Evolutionary conservation across 805 yeast genomes (phyloP).

Genomic region (Zygotorulaspora sp.): DNA sequence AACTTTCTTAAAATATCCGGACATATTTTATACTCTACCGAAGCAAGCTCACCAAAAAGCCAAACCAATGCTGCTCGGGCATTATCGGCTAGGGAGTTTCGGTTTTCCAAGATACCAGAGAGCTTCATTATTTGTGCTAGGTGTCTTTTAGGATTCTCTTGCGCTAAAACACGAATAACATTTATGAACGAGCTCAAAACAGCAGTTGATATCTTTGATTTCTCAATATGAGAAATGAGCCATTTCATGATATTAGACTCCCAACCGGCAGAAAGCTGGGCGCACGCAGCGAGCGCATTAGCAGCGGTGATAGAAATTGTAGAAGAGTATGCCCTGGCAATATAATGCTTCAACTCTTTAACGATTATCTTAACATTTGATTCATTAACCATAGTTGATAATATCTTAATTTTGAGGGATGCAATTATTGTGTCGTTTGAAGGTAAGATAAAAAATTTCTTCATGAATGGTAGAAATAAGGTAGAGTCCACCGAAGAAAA

Average conservation of each 20-base stretch:
- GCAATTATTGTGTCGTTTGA: slow-evolving; percentile 45
- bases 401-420: slow-evolving; percentile 53
- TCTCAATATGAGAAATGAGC: slow-evolving; percentile 50
- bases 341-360: slow-evolving; percentile 60
- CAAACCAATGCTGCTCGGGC: slow-evolving; percentile 85
- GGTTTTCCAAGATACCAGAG: slow-evolving; percentile 33
- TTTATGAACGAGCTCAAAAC: slow-evolving; percentile 63
- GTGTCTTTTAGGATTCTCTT: slow-evolving; percentile 52
- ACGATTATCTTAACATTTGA: slow-evolving; percentile 48
- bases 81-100: slow-evolving; percentile 31
- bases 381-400: slow-evolving; percentile 55
- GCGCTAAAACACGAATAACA: slow-evolving; percentile 68
- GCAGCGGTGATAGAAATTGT: slow-evolving; percentile 45
- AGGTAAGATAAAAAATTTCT: slow-evolving; percentile 53
- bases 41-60: slow-evolving; percentile 81
- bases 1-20: slow-evolving; percentile 71
- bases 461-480: slow-evolving; percentile 36
- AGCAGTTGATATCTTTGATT: slow-evolving; percentile 18
- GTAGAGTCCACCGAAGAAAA: slow-evolving; percentile 35
- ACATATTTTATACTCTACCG: slow-evolving; percentile 46
- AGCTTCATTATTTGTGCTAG: slow-evolving; percentile 53
- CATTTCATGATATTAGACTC: slow-evolving; percentile 55
- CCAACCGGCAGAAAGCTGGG: slow-evolving; percentile 47
- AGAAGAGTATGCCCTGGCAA: slow-evolving; percentile 30
- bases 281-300: slow-evolving; percentile 57